These are phyloP conservation scores for Podaxis sp. DNA, from an alignment of 768 basidiomycete genomes.

Conservation along the genomic window DNA sequence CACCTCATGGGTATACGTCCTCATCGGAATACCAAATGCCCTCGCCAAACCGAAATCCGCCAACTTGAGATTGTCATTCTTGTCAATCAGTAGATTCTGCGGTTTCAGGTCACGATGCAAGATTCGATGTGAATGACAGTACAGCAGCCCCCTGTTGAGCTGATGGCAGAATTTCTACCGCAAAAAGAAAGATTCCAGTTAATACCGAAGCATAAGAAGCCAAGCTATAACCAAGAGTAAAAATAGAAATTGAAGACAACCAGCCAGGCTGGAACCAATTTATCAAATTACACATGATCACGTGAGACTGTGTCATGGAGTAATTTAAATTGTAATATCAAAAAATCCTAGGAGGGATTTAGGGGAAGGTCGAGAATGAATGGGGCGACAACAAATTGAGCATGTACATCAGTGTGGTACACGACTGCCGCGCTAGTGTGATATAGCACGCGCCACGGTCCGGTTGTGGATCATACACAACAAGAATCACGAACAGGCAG, in stretches of 20 bases:
- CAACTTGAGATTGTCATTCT: constrained; percentile 85
- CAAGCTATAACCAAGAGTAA: neutral
- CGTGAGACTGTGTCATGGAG: constrained; percentile 22
- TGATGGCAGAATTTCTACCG: constrained; percentile 93
- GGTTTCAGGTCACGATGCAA: constrained; percentile 97
- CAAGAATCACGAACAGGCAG: neutral
- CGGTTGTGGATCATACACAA: neutral
- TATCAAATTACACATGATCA: constrained; percentile 21
- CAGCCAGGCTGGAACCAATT: neutral
- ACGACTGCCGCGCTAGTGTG: neutral
- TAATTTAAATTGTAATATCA: neutral
- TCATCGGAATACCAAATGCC: constrained; percentile 96
- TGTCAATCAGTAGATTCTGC: constrained; percentile 92
- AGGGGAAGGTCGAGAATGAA: no score
- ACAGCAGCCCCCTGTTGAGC: constrained; percentile 84
- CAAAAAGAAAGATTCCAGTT: neutral
- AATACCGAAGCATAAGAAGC: neutral
- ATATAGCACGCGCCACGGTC: neutral
- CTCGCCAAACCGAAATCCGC: constrained; percentile 96
- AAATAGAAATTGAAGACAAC: neutral
- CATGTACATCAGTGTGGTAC: neutral
- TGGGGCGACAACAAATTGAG: neutral
- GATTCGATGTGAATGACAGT: constrained; percentile 93
- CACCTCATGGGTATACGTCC: constrained; percentile 99
- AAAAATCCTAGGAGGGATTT: no score